These are phyloP conservation scores for Pistacia atlantica DNA, from an alignment of 345 rosid species.

Conservation along the genomic window DNA sequence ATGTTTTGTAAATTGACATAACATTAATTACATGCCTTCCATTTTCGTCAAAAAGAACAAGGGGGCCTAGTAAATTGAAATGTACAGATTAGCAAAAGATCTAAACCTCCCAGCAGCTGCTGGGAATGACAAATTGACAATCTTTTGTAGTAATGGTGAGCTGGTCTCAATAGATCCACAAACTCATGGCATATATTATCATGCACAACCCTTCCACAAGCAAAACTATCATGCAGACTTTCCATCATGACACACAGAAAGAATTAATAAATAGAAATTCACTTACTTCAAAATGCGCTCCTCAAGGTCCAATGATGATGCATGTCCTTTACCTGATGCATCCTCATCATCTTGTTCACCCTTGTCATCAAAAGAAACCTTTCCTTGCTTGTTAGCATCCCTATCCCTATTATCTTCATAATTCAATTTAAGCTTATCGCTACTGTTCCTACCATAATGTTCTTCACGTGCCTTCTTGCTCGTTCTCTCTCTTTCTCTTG, in stretches of 20 bases:
- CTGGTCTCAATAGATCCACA: background rate
- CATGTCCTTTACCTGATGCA: conserved; percentile 36
- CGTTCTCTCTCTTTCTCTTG: conserved; percentile 40
- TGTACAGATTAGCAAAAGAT: background rate
- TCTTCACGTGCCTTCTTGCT: conserved; percentile 39
- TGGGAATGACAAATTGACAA: too few relatives aligned
- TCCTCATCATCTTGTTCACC: conserved; percentile 35
- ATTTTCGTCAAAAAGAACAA: too few relatives aligned
- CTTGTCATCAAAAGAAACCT: conserved; percentile 29
- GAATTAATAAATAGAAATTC: conserved; percentile 5
- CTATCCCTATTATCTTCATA: conserved; percentile 41
- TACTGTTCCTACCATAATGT: conserved; percentile 34
- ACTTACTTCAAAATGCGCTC: conserved; percentile 77
- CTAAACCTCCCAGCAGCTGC: background rate
- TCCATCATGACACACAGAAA: background rate
- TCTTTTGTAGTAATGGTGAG: background rate
- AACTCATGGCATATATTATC: background rate
- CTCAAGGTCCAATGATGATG: conserved; percentile 45
- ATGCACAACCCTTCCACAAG: background rate
- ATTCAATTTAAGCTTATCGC: conserved; percentile 32
- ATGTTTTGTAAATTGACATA: too few relatives aligned
- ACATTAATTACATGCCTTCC: too few relatives aligned
- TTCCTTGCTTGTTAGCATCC: conserved; percentile 29
- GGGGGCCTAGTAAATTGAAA: background rate
- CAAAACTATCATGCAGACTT: background rate